A percentile compares a stretch with the other conserved stretches of the same genome.
Evolutionary conservation across 1,284 basidiomycete genomes (phyloP).

Genomic region (Boletus holoroseus): DNA sequence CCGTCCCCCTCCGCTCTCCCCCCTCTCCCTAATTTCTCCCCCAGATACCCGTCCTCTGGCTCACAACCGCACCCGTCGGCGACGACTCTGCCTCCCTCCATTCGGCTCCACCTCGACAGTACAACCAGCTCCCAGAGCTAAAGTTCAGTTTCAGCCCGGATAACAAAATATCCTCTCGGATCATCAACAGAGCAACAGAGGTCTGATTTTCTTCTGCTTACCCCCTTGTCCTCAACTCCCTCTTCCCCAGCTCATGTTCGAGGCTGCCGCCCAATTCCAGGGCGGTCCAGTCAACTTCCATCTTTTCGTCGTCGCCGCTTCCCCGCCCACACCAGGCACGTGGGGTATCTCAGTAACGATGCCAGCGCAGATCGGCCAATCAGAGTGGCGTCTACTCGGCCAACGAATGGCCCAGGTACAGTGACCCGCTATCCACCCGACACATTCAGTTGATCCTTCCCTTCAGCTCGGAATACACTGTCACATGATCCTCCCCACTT

Average conservation of each 20-base stretch:
- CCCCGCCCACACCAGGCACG: constrained; percentile 38
- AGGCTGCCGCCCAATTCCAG: constrained; percentile 31
- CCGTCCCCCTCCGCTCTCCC: constrained; percentile 9
- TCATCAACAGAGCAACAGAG: constrained; percentile 42
- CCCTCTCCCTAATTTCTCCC: not conserved
- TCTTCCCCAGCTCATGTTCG: constrained; percentile 26
- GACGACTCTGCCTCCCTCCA: constrained; percentile 33
- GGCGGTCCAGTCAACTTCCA: constrained; percentile 43
- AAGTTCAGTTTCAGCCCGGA: constrained; percentile 40
- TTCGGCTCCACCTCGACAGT: constrained; percentile 31
- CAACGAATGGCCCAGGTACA: constrained; percentile 46
- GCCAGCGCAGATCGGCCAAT: constrained; percentile 26
- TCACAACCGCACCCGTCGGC: constrained; percentile 34
- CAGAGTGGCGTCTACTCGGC: constrained; percentile 40
- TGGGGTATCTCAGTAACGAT: constrained; percentile 26
- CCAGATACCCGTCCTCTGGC: constrained; percentile 41
- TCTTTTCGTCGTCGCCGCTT: constrained; percentile 53
- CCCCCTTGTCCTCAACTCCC: not conserved
- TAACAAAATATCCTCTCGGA: constrained; percentile 42
- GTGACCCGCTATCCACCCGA: constrained; percentile 8
- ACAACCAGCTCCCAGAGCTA: constrained; percentile 40
- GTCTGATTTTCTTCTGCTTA: constrained; percentile 30
- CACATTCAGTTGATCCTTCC: constrained; percentile 16
- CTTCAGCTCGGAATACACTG: constrained; percentile 50
- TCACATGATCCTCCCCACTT: constrained; percentile 51